Conservation (phyloP, 208 protist species). For the Leptomonas pyrrhocoris region DNA sequence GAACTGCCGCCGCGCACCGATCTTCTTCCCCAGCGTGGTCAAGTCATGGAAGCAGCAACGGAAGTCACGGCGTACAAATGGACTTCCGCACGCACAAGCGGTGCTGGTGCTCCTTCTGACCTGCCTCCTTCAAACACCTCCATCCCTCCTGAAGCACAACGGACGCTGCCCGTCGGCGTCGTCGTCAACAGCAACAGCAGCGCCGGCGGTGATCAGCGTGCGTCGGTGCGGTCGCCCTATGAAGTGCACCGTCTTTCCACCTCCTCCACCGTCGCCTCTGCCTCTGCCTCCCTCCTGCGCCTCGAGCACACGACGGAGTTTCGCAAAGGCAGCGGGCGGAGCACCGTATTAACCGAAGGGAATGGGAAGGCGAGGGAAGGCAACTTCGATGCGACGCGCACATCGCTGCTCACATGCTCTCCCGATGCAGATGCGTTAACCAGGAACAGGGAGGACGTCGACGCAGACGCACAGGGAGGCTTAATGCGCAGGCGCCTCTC, state of each 20-base stretch:
- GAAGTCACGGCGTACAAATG: too few relatives aligned
- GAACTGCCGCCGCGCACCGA: not conserved
- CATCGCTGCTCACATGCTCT: not conserved
- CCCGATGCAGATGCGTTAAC: not conserved
- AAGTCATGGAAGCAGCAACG: too few relatives aligned
- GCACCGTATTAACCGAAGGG: not conserved
- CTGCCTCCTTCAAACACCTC: too few relatives aligned
- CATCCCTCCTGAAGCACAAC: too few relatives aligned
- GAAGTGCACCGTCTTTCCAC: not conserved
- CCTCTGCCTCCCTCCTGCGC: not conserved
- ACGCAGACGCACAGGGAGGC: not conserved
- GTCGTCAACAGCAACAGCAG: not conserved
- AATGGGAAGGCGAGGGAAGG: not conserved
- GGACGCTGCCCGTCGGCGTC: not conserved
- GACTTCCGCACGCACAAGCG: not conserved
- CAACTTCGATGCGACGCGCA: not conserved
- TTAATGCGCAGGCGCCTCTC: not conserved
- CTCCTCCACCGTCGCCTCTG: too few relatives aligned
- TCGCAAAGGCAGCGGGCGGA: not conserved
- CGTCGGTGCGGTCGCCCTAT: too few relatives aligned
- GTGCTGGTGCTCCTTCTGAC: not conserved
- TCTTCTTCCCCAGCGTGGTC: not conserved
- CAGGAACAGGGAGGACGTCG: not conserved
- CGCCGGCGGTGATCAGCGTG: not conserved
- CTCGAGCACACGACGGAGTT: constrained; percentile 9